Conservation (phyloP, 768 basidiomycete species). For the Terana coerulea region DNA sequence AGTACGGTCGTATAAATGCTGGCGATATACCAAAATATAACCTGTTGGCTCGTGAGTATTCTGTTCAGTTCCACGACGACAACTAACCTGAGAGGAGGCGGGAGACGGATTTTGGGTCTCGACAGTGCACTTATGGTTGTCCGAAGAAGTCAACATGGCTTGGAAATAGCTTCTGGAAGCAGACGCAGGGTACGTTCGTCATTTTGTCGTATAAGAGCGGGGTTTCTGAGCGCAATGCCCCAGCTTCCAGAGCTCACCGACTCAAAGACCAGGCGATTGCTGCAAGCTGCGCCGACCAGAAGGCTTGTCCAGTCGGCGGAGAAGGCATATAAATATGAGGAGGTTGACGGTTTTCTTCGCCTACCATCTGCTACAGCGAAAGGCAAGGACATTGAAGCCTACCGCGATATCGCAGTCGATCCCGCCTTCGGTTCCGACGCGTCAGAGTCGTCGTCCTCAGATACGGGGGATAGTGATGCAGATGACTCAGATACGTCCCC, state of each 20-base stretch:
- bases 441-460: conserved; percentile 29
- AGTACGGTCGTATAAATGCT: conserved; percentile 61
- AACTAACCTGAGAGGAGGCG: conserved; percentile 52
- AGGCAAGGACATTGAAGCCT: conserved; percentile 33
- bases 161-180: conserved; percentile 48
- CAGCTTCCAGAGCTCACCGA: conserved; percentile 56
- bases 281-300: conserved; percentile 49
- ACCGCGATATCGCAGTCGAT: conserved; percentile 45
- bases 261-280: conserved; percentile 47
- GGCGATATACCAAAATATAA: conserved; percentile 67
- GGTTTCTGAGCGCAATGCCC: conserved; percentile 6
- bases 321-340: conserved; percentile 47
- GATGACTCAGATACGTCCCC: conserved; percentile 23
- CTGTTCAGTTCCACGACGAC: conserved; percentile 21
- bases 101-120: conserved; percentile 63
- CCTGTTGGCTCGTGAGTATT: conserved; percentile 50
- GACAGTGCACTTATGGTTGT: conserved; percentile 44
- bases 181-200: conserved; percentile 31
- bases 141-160: conserved; percentile 43
- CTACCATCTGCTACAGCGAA: conserved; percentile 42
- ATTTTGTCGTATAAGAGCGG: conserved; percentile 1
- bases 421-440: conserved; percentile 32
- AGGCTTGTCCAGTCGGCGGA: conserved; percentile 37
- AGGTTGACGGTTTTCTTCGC: conserved; percentile 64
- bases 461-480: conserved; percentile 20